These are phyloP conservation scores for Backusella sp. DNA, from an alignment of 192 early-diverging fungal genomes.

Conservation along the genomic window DNA sequence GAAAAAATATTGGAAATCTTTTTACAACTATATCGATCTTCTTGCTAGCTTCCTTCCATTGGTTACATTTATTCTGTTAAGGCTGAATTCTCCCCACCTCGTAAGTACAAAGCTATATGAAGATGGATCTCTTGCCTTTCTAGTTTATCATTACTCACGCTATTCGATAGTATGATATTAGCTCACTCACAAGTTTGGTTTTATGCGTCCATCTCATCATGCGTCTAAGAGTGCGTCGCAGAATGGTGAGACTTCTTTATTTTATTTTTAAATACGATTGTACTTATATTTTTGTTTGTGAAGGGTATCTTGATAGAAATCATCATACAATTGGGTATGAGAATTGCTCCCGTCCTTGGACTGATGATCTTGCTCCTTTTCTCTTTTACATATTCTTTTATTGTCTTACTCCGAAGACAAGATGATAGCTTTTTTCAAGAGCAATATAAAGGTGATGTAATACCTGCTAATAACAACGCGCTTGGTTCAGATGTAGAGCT, in stretches of 20 bases:
- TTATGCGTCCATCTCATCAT: slow-evolving; percentile 8
- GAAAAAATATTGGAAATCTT: neutral
- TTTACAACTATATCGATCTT: slow-evolving; percentile 2
- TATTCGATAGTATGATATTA: neutral
- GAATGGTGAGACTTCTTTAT: neutral
- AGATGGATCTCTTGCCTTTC: too few relatives aligned
- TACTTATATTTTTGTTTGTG: neutral
- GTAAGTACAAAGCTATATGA: neutral
- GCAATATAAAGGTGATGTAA: neutral
- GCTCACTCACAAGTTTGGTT: neutral
- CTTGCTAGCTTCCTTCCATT: neutral
- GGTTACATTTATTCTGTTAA: neutral
- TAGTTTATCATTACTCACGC: too few relatives aligned
- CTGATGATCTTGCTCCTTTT: neutral
- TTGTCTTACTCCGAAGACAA: neutral
- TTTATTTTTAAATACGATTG: neutral
- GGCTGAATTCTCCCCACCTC: neutral
- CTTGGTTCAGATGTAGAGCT: neutral
- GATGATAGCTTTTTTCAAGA: neutral
- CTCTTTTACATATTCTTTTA: slow-evolving; percentile 10
- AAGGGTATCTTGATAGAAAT: slow-evolving; percentile 10
- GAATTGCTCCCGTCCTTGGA: neutral
- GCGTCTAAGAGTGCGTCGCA: neutral
- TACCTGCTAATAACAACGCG: neutral
- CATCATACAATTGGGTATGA: neutral